A percentile compares a stretch with the other conserved stretches of the same genome.
Evolutionary conservation across 2,329 filamentous ascomycete genomes (phyloP).

Genomic region (Talaromyces sp.): DNA sequence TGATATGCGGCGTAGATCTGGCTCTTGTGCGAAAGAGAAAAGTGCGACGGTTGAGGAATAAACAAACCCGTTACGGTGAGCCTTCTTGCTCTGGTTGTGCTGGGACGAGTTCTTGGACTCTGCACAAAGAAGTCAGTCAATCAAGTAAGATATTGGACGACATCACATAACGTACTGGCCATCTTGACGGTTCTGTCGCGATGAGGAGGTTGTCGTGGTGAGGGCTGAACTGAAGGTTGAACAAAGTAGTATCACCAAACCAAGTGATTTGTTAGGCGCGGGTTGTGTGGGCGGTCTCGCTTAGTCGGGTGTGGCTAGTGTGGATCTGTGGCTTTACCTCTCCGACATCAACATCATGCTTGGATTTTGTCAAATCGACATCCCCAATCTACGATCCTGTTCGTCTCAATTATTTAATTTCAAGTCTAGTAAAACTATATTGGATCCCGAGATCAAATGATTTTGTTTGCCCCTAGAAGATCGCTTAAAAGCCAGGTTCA

Average conservation of each 20-base stretch:
- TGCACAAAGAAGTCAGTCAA: slow-evolving; percentile 38
- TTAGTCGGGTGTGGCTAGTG: slow-evolving; percentile 27
- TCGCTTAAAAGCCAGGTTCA: too few relatives aligned
- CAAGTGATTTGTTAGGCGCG: slow-evolving; percentile 30
- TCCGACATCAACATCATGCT: neutral
- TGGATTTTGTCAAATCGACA: neutral
- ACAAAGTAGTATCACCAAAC: slow-evolving; percentile 12
- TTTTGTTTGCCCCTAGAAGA: too few relatives aligned
- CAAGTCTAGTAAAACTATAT: too few relatives aligned
- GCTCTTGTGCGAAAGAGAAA: neutral
- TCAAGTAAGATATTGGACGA: neutral
- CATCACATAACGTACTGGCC: slow-evolving; percentile 39
- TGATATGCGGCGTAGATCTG: neutral
- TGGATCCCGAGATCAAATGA: too few relatives aligned
- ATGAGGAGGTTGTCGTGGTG: slow-evolving; percentile 33
- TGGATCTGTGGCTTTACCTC: neutral
- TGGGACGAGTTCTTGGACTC: slow-evolving; percentile 99
- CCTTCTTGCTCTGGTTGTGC: slow-evolving; percentile 98
- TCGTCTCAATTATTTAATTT: too few relatives aligned
- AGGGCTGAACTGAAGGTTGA: slow-evolving; percentile 27
- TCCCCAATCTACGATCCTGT: neutral
- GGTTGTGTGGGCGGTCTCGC: slow-evolving; percentile 43
- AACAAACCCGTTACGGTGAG: slow-evolving; percentile 96
- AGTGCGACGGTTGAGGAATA: slow-evolving; percentile 6
- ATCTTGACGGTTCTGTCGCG: slow-evolving; percentile 46